Conservation (phyloP, 495 filamentous ascomycete species). For the Penicillium roqueforti region DNA sequence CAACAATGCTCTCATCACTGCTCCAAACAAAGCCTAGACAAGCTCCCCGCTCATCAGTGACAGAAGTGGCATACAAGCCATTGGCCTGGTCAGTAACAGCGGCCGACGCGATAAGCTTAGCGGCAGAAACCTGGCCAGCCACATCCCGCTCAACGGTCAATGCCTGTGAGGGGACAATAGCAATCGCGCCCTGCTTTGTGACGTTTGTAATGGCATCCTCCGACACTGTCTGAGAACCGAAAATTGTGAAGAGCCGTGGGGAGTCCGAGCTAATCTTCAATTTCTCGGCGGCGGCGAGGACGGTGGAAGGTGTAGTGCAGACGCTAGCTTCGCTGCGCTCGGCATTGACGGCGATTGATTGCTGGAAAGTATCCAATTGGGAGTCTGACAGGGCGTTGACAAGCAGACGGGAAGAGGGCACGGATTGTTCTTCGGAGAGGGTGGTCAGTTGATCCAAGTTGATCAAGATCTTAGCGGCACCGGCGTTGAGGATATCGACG, state of each 20-base stretch:
- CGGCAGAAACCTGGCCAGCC: constrained; percentile 57
- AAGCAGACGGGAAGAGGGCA: constrained; percentile 56
- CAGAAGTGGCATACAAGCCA: constrained; percentile 78
- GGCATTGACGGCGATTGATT: constrained; percentile 39
- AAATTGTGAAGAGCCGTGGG: constrained; percentile 35
- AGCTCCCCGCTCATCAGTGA: constrained; percentile 81
- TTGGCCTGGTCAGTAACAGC: constrained; percentile 81
- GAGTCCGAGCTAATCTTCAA: constrained; percentile 37
- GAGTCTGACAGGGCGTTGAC: constrained; percentile 40
- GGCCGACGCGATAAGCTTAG: constrained; percentile 61
- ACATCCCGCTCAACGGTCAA: constrained; percentile 63
- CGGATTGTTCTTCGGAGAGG: constrained; percentile 48
- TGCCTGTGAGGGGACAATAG: constrained; percentile 66
- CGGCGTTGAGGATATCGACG: constrained; percentile 75
- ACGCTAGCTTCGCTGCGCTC: constrained; percentile 54
- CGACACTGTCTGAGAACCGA: constrained; percentile 30
- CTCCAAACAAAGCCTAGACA: constrained; percentile 92
- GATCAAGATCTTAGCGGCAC: constrained; percentile 84
- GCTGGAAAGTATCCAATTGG: constrained; percentile 33
- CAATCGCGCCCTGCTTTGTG: constrained; percentile 60
- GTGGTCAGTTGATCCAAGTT: constrained; percentile 58
- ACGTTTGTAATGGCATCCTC: constrained; percentile 48
- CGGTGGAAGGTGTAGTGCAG: constrained; percentile 43
- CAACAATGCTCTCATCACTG: constrained; percentile 80
- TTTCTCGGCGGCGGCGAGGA: constrained; percentile 47